Conservation (phyloP, 805 yeast genomes). For the Kodamaea kakaduensis region DNA sequence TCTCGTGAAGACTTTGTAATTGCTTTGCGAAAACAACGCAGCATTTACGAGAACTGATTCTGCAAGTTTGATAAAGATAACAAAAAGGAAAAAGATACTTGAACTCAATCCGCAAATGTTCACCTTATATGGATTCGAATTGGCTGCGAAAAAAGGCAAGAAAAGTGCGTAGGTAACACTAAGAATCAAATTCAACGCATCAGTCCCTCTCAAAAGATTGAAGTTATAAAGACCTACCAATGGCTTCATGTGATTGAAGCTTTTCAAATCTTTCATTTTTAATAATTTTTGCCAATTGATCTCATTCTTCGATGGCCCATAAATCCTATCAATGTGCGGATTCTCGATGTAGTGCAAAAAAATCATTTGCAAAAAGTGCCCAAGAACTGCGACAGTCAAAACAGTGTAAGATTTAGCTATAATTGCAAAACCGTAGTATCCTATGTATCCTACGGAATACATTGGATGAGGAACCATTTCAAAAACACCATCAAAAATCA, state of each 20-base stretch:
- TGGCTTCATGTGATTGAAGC: conserved; percentile 42
- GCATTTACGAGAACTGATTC: conserved; percentile 50
- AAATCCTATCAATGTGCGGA: conserved; percentile 82
- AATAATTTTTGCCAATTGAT: conserved; percentile 33
- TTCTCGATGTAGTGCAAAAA: conserved; percentile 74
- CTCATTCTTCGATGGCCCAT: conserved; percentile 46
- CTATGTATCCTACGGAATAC: conserved; percentile 87
- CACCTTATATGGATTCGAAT: conserved; percentile 21
- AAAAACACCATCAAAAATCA: conserved; percentile 84
- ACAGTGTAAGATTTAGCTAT: conserved; percentile 72
- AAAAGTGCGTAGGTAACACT: conserved; percentile 40
- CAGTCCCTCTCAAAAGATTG: conserved; percentile 60
- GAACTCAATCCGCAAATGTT: conserved; percentile 3
- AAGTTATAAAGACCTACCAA: conserved; percentile 62
- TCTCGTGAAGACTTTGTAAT: conserved; percentile 58
- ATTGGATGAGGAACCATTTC: conserved; percentile 90
- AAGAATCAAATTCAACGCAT: conserved; percentile 46
- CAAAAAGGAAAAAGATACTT: conserved; percentile 34
- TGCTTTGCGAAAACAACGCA: conserved; percentile 57
- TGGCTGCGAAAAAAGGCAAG: conserved; percentile 36
- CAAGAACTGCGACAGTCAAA: conserved; percentile 62
- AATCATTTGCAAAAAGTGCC: conserved; percentile 73
- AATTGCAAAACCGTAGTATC: conserved; percentile 79
- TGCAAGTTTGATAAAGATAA: conserved; percentile 45
- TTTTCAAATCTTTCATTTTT: conserved; percentile 47